Evolutionary conservation across 23 red algal genomes (phyloP).

Genomic region (Chondrus crispus): DNA sequence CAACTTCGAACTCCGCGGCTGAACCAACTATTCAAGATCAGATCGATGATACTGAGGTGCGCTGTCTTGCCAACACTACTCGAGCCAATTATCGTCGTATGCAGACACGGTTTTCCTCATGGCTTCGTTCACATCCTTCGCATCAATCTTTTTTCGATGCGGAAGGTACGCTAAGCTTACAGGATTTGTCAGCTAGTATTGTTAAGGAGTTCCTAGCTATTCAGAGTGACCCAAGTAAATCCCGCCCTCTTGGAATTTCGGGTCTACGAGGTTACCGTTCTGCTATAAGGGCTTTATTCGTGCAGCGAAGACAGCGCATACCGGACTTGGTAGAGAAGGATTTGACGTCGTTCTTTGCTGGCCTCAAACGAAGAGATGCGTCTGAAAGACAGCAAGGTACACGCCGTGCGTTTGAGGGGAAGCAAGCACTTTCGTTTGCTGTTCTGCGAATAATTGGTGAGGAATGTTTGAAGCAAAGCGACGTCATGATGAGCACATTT

Average conservation of each 20-base stretch:
- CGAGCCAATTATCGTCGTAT: not conserved
- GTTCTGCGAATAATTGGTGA: not conserved
- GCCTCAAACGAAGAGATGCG: not conserved
- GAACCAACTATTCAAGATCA: not conserved
- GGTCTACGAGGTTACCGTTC: not conserved
- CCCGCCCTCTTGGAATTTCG: not conserved
- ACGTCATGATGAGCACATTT: not conserved
- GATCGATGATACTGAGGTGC: not conserved
- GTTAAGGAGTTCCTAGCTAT: not conserved
- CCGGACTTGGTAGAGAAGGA: not conserved
- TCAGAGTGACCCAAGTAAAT: no score
- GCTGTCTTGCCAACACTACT: not conserved
- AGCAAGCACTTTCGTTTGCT: not conserved
- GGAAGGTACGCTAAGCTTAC: not conserved
- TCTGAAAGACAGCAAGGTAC: not conserved
- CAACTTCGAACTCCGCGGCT: no score
- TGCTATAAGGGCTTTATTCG: not conserved
- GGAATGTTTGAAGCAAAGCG: not conserved
- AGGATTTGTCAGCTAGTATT: not conserved
- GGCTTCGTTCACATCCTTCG: not conserved
- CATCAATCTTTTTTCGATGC: not conserved
- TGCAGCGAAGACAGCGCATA: not conserved
- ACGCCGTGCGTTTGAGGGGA: not conserved
- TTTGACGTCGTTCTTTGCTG: not conserved
- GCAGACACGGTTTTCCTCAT: not conserved